A percentile compares a stretch with the other conserved stretches of the same genome.
These are phyloP conservation scores for Agrocybe praecox DNA, from an alignment of 768 basidiomycete species.

Conservation along the genomic window DNA sequence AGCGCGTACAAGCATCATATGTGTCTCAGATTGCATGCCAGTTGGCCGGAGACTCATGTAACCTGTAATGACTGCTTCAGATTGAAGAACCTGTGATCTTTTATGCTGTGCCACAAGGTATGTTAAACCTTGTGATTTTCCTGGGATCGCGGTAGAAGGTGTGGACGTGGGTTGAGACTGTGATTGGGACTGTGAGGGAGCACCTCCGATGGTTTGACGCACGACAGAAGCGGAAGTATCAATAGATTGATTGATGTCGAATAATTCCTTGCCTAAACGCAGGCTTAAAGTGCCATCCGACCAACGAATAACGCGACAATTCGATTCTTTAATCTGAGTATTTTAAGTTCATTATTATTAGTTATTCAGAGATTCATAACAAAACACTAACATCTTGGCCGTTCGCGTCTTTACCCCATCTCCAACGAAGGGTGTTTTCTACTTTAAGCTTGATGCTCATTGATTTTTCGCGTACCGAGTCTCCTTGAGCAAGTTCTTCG, in stretches of 20 bases:
- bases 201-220: slow-evolving; percentile 55
- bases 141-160: slow-evolving; percentile 30
- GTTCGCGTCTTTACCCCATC: slow-evolving; percentile 80
- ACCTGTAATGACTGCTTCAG: slow-evolving; percentile 82
- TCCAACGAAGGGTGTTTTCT: slow-evolving; percentile 95
- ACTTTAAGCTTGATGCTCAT: slow-evolving; percentile 88
- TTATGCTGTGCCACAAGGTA: slow-evolving; percentile 92
- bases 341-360: neutral
- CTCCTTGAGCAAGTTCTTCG: slow-evolving; percentile 56
- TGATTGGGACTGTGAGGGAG: slow-evolving; percentile 39
- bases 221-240: slow-evolving; percentile 74
- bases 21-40: slow-evolving; percentile 88
- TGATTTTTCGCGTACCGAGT: slow-evolving; percentile 72
- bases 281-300: slow-evolving; percentile 93
- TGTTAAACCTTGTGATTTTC: slow-evolving; percentile 74
- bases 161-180: slow-evolving; percentile 41
- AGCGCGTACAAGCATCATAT: slow-evolving; percentile 84
- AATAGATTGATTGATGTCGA: slow-evolving; percentile 82
- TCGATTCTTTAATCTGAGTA: slow-evolving; percentile 78
- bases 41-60: slow-evolving; percentile 84
- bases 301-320: slow-evolving; percentile 91
- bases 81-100: slow-evolving; percentile 82
- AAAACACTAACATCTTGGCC: slow-evolving; percentile 72
- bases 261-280: slow-evolving; percentile 90
- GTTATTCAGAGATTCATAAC: neutral